Base-by-base conservation (phyloP, 2,329 filamentous ascomycete genomes). In the Arthrobotrys pseudoclavata region DNA sequence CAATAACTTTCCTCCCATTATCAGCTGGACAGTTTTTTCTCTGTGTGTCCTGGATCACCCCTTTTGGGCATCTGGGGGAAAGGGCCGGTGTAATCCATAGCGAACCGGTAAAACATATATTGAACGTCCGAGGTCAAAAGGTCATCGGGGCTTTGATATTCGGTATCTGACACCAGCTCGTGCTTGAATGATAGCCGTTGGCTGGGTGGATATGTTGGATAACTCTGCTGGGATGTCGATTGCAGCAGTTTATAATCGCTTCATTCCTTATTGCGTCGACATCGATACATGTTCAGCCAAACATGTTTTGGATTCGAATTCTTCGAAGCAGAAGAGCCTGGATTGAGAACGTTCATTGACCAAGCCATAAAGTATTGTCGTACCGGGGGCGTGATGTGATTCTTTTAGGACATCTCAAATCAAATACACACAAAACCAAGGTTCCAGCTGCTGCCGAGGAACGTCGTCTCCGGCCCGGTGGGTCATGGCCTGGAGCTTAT, bases 391-490 rank as follows among this genome's bases (percentile, higher is more conserved):
- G 31, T 26, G 22, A 5, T 24, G 48, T 22, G 18, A n/a, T 47
- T 47, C 18, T 18, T 45, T 48, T 10, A 12, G 13, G 20, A 13
- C 9, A 22, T 24, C 18, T 50, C 9, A 3, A 20, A 48, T 55
- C 15, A 34, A 29, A 37, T 15, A 34, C 29, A 13, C n/a, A 45
- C 42, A n/a, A 29, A 34, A 31, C 50, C n/a, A 60, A 42, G 50
- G n/a, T 26, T 34, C 6, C 9, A 3, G 47, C 55, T 63, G 47
- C 22, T 24, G 40, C 55, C 55, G 55, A 60, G 40, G 22, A 15
- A 13, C 34, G 53, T 74, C 69, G 62, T 74, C 69, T 74, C 69
- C 69, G 52, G 62, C 20, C 34, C 22, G 2, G 53, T 68, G 69
- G 69, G 69, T 68, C 62, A 45, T 12, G 12, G 13, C 42, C 48